Evolutionary conservation across 129 eudicot genomes (phyloP), one percentile per base, ranked within the genome.

Genomic region (Chrysanthemum makinoi): DNA sequence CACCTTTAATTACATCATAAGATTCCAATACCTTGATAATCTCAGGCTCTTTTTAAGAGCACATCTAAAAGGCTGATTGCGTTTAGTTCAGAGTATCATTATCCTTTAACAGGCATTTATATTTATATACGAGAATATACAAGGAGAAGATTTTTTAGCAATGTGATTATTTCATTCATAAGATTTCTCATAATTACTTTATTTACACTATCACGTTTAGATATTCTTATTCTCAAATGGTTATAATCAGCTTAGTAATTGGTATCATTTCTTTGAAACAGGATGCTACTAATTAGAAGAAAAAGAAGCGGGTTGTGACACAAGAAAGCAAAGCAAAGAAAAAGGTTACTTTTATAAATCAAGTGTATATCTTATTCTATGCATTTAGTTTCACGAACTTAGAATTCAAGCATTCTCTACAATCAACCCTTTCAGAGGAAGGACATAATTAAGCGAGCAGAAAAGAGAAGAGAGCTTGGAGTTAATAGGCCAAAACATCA

Each of bases 401-500:
- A 2, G 17, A 48, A 54, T 61, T 61, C 57, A 75, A 14, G 22
- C 33, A 10, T 6, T 72, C 24, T 53, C n/a, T 46, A 10, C 26
- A 46, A 43, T 53, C 12, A 56, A 35, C 22, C 72, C 50, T 52
- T 81, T 70, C 95, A 94, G 98, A 62, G 56, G 44, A 87, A 86
- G 55, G 81, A 77, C 1, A 83, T 84, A 71, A 76, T 83, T 28
- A 84, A 81, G 79, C 66, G 88, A 75, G 98, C 98, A 17, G 83
- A 85, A 68, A 69, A 80, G 66, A 82, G 82, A 59, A 79, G 81
- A 68, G 66, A 82, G 76, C 89, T 82, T 49, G 98, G 95, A 58
- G 85, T 85, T 51, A 89, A 79, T 69, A 80, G 85, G 81, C 72
- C 83, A 64, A 90, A 80, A 80, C 81, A 87, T 70, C 79, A 61